Percentiles rank a stretch among this genome's conserved stretches.
Evolutionary conservation across 192 early-diverging fungal species (phyloP).

Genomic region (Linnemannia elongata): DNA sequence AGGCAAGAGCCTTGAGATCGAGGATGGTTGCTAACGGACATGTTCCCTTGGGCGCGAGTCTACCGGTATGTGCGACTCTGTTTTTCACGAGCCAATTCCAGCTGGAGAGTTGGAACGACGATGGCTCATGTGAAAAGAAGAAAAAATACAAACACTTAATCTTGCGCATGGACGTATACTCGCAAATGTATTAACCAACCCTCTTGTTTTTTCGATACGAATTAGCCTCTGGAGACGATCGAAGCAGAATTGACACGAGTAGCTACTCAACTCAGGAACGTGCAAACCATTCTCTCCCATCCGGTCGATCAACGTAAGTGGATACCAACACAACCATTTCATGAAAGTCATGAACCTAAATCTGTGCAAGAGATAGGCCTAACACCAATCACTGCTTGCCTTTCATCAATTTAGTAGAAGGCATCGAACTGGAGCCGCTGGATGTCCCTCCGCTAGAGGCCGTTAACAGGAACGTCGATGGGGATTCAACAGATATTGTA

Average conservation of each 20-base stretch:
- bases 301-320: conserved; percentile 43
- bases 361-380: background rate
- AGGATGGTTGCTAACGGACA: conserved; percentile 18
- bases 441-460: conserved; percentile 39
- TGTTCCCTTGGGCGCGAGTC: conserved; percentile 35
- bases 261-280: conserved; percentile 43
- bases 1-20: conserved; percentile 19
- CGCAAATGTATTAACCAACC: background rate
- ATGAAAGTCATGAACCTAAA: background rate
- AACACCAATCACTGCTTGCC: conserved; percentile 8
- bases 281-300: conserved; percentile 44
- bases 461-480: conserved; percentile 30
- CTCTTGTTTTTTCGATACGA: background rate
- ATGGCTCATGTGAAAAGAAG: conserved; percentile 41
- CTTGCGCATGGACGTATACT: background rate
- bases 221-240: conserved; percentile 46
- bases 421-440: conserved; percentile 32
- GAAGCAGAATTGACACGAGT: conserved; percentile 47
- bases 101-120: background rate
- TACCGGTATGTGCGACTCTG: conserved; percentile 24
- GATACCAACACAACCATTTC: background rate
- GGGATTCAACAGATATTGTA: conserved; percentile 42
- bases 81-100: conserved; percentile 15
- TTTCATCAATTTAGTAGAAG: conserved; percentile 21
- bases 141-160: background rate